Percentiles rank a stretch among this genome's conserved stretches.
These are phyloP conservation scores for Phytophthora cajani DNA, from an alignment of 352 stramenopile species.

Conservation along the genomic window DNA sequence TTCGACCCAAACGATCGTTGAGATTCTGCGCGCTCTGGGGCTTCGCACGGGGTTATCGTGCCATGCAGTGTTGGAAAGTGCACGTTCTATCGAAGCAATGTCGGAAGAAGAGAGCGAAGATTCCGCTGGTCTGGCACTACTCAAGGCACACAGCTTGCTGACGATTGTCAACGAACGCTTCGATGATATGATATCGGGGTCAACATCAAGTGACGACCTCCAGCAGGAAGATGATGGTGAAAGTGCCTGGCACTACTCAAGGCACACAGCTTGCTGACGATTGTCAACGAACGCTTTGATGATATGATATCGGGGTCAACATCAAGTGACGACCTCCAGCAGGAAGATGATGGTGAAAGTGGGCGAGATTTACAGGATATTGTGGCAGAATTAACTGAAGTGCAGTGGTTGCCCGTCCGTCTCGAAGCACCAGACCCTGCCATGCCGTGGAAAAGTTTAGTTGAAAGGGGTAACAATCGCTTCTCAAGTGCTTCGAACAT, in stretches of 20 bases:
- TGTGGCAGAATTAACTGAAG: conserved; percentile 38
- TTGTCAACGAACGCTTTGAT: conserved; percentile 85
- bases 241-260: conserved; percentile 49
- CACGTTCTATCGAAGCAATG: conserved; percentile 64
- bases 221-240: conserved; percentile 16
- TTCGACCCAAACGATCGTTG: conserved; percentile 51
- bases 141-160: conserved; percentile 63
- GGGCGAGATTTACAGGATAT: conserved; percentile 33
- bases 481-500: conserved; percentile 54
- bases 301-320: conserved; percentile 43
- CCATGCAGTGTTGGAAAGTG: conserved; percentile 76
- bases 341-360: conserved; percentile 19
- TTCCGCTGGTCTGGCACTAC: conserved; percentile 34
- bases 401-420: conserved; percentile 54
- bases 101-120: conserved; percentile 29
- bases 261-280: conserved; percentile 59
- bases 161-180: conserved; percentile 82
- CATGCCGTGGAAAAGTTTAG: conserved; percentile 67
- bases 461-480: conserved; percentile 3
- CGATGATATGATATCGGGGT: conserved; percentile 55
- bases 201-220: conserved; percentile 16
- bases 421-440: conserved; percentile 34
- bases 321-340: conserved; percentile 7
- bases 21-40: conserved; percentile 61
- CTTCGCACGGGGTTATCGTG: conserved; percentile 70